Evolutionary conservation across 1,284 basidiomycete species (phyloP).

Genomic region (Tremellales sp.): DNA sequence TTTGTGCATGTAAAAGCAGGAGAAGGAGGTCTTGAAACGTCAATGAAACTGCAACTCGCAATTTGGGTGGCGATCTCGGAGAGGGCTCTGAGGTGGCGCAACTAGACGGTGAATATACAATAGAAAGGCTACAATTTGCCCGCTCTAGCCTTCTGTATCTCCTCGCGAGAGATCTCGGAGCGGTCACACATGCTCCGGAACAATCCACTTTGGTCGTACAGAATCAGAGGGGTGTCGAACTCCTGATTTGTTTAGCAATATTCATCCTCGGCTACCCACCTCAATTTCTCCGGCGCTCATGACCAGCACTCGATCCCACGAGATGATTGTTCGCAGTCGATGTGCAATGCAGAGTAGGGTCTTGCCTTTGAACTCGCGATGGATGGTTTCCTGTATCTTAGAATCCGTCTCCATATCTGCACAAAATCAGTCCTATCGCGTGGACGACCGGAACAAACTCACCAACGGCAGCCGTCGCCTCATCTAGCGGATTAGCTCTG

Average conservation of each 20-base stretch:
- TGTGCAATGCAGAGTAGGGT: slow-evolving; percentile 59
- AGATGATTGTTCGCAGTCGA: slow-evolving; percentile 69
- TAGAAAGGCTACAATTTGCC: too few relatives aligned
- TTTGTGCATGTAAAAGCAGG: too few relatives aligned
- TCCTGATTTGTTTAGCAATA: slow-evolving; percentile 50
- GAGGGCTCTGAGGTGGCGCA: too few relatives aligned
- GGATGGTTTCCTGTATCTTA: slow-evolving; percentile 65
- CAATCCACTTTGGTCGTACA: slow-evolving; percentile 59
- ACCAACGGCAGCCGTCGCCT: slow-evolving; percentile 44
- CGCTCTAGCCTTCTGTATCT: slow-evolving; percentile 39
- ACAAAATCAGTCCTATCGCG: slow-evolving; percentile 25
- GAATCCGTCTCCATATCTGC: slow-evolving; percentile 66
- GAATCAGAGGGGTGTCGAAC: slow-evolving; percentile 62
- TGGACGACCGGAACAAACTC: slow-evolving; percentile 6
- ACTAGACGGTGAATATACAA: too few relatives aligned
- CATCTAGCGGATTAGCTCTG: slow-evolving; percentile 45
- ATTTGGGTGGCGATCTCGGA: too few relatives aligned
- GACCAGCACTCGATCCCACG: slow-evolving; percentile 66
- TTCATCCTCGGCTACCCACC: slow-evolving; percentile 25
- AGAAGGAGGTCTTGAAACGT: too few relatives aligned
- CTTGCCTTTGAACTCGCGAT: slow-evolving; percentile 58
- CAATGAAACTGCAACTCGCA: too few relatives aligned
- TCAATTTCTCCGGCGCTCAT: slow-evolving; percentile 66
- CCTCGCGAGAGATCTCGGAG: slow-evolving; percentile 48
- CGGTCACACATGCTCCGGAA: slow-evolving; percentile 66